Evolutionary conservation across 1,284 basidiomycete genomes (phyloP).

Genomic region (Boletus subluridellus): DNA sequence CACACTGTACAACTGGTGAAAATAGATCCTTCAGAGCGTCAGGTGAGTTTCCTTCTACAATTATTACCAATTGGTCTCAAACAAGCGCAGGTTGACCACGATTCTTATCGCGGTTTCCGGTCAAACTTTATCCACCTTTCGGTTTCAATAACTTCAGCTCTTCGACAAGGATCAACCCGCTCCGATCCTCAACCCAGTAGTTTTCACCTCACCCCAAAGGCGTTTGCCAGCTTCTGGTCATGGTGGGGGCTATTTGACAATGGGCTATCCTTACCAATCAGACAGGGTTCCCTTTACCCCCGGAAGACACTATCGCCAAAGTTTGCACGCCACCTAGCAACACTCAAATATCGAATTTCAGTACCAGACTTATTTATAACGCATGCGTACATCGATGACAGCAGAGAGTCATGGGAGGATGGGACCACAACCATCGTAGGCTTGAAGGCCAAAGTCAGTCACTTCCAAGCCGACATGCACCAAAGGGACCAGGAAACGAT

Average conservation of each 20-base stretch:
- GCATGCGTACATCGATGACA: constrained; percentile 84
- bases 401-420: constrained; percentile 71
- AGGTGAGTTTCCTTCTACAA: constrained; percentile 41
- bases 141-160: constrained; percentile 75
- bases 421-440: constrained; percentile 82
- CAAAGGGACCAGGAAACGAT: constrained; percentile 84
- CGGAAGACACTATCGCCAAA: constrained; percentile 78
- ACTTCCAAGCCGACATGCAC: constrained; percentile 88
- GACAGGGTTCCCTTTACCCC: constrained; percentile 82
- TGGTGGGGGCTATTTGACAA: constrained; percentile 90
- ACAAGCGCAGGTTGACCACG: constrained; percentile 45
- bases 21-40: constrained; percentile 41
- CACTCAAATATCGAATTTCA: constrained; percentile 88
- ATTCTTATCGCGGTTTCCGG: constrained; percentile 88
- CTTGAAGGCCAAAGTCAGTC: constrained; percentile 76
- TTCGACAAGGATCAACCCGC: constrained; percentile 28
- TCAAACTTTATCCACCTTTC: constrained; percentile 95
- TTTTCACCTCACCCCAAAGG: constrained; percentile 84
- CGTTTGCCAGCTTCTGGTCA: constrained; percentile 87
- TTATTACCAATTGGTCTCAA: neutral
- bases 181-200: constrained; percentile 51
- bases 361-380: constrained; percentile 80
- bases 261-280: constrained; percentile 78
- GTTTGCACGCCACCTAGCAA: constrained; percentile 85
- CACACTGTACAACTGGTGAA: constrained; percentile 71